Conservation (phyloP, 768 basidiomycete species). For the Chalciporus pseudorubinellus region DNA sequence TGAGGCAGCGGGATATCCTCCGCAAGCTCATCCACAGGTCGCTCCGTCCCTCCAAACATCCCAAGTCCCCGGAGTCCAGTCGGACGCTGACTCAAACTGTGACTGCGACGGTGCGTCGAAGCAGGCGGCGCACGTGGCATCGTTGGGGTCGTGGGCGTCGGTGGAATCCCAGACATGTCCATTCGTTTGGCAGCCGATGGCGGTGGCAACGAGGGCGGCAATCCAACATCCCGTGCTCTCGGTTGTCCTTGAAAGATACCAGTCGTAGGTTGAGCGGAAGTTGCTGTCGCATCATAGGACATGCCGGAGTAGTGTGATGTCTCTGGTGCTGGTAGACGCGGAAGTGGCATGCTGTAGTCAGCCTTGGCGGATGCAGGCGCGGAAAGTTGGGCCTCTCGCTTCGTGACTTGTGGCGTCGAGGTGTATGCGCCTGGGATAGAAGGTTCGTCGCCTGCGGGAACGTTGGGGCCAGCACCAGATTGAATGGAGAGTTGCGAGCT, state of each 20-base stretch:
- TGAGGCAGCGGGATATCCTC: constrained; percentile 43
- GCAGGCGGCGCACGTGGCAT: constrained; percentile 72
- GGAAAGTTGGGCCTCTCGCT: constrained; percentile 28
- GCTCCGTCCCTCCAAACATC: constrained; percentile 49
- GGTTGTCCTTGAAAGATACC: constrained; percentile 59
- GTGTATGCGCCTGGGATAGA: constrained; percentile 15
- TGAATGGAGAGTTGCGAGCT: constrained; percentile 77
- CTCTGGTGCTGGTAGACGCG: constrained; percentile 77
- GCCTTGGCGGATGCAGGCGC: constrained; percentile 42
- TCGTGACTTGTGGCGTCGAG: constrained; percentile 31
- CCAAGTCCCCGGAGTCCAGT: constrained; percentile 52
- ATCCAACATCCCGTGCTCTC: constrained; percentile 63
- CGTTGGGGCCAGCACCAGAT: constrained; percentile 20
- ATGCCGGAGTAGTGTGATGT: constrained; percentile 78
- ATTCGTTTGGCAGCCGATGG: constrained; percentile 28
- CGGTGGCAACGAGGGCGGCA: constrained; percentile 36
- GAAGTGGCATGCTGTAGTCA: constrained; percentile 82
- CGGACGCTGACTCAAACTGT: constrained; percentile 79
- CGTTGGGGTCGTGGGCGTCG: constrained; percentile 27
- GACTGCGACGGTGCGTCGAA: constrained; percentile 77
- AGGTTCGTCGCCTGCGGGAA: constrained; percentile 17
- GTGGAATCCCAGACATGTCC: constrained; percentile 25
- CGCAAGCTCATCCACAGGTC: constrained; percentile 43
- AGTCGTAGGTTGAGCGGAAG: constrained; percentile 54
- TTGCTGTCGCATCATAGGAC: constrained; percentile 64